Percentiles rank a stretch among this genome's conserved stretches.
Conservation (phyloP, 257 asterid genomes). For the Thymus quinquecostatus region DNA sequence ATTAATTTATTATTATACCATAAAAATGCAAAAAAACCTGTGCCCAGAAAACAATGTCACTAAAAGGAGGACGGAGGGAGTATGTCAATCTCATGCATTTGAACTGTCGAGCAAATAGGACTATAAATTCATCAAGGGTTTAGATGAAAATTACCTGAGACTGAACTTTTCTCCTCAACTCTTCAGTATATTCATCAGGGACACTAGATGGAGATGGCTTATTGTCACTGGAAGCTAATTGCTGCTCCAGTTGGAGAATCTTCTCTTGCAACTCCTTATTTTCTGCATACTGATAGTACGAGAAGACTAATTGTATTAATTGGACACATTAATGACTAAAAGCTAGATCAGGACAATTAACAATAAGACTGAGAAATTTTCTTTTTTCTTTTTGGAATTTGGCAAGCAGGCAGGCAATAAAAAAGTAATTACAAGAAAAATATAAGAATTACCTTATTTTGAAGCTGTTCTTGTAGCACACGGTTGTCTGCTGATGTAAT, state of each 20-base stretch:
- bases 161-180: conserved; percentile 72
- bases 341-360: conserved; percentile 12
- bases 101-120: conserved; percentile 12
- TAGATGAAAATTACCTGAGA: conserved; percentile 59
- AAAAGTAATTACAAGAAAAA: conserved; percentile 15
- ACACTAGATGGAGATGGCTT: conserved; percentile 43
- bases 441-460: conserved; percentile 61
- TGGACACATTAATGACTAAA: conserved; percentile 21
- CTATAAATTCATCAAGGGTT: conserved; percentile 6
- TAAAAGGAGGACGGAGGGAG: too few relatives aligned
- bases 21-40: too few relatives aligned
- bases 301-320: conserved; percentile 30
- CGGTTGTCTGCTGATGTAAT: conserved; percentile 92
- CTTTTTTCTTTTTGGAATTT: not conserved
- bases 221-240: conserved; percentile 58
- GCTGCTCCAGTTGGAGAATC: conserved; percentile 64
- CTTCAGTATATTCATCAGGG: conserved; percentile 64
- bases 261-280: conserved; percentile 72
- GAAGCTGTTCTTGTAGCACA: conserved; percentile 91
- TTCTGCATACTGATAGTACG: conserved; percentile 66
- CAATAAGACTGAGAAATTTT: not conserved
- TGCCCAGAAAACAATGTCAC: too few relatives aligned
- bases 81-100: not conserved
- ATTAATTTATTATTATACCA: too few relatives aligned
- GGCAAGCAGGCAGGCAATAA: not conserved